Percentiles rank a stretch among this genome's conserved stretches.
phyloP scores from a whole-genome alignment of 768 basidiomycete species.

The Candolleomyces eurysporus region DNA sequence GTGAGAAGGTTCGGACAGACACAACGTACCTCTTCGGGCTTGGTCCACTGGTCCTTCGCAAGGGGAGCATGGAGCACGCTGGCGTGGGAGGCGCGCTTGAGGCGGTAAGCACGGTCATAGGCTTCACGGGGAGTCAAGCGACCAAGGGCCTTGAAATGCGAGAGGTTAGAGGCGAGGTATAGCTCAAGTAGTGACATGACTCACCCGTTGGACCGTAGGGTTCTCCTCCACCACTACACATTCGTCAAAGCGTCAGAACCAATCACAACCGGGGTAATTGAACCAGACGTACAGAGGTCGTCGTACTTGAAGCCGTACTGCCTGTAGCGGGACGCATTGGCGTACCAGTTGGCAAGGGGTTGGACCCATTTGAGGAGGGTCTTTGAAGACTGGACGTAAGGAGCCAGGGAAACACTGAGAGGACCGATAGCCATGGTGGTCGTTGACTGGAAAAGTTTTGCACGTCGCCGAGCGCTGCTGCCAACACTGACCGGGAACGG shows the following conservation, averaged over 20 bases:
- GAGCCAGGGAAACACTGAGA: slow-evolving; percentile 74
- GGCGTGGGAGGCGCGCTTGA: slow-evolving; percentile 80
- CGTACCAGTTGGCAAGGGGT: slow-evolving; percentile 83
- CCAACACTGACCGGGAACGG: slow-evolving; percentile 21
- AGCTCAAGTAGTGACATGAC: slow-evolving; percentile 12
- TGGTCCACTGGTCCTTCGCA: slow-evolving; percentile 79
- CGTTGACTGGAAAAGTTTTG: slow-evolving; percentile 9
- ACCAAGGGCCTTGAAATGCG: slow-evolving; percentile 61
- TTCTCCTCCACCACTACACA: slow-evolving; percentile 71
- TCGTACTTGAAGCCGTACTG: slow-evolving; percentile 90
- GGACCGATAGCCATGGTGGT: slow-evolving; percentile 51
- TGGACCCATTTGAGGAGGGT: slow-evolving; percentile 66
- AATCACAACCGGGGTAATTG: slow-evolving; percentile 10
- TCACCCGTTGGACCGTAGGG: slow-evolving; percentile 73
- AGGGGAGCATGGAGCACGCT: slow-evolving; percentile 78
- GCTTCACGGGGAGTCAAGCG: slow-evolving; percentile 77
- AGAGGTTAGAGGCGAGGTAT: background rate
- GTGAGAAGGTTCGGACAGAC: background rate
- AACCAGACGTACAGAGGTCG: slow-evolving; percentile 74
- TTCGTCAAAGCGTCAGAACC: slow-evolving; percentile 18
- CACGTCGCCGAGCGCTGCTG: slow-evolving; percentile 5
- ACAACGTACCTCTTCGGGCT: slow-evolving; percentile 62
- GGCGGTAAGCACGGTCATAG: slow-evolving; percentile 90
- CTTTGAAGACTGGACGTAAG: slow-evolving; percentile 67
- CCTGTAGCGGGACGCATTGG: slow-evolving; percentile 77